A percentile compares a stretch with the other conserved stretches of the same genome.
Conservation (phyloP, 768 basidiomycete species). For the Boletales sp. region DNA sequence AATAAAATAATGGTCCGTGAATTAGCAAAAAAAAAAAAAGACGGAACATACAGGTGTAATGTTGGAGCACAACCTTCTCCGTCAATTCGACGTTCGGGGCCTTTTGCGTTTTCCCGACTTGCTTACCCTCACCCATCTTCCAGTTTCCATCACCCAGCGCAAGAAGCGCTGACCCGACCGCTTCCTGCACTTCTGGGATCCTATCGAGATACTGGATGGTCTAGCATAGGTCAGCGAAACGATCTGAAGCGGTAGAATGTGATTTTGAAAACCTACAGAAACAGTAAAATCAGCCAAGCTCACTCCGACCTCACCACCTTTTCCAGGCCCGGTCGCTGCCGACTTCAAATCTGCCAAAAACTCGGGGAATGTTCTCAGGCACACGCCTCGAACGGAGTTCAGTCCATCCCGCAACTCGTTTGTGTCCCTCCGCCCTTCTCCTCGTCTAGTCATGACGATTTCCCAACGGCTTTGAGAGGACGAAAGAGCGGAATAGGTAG, state of each 20-base stretch:
- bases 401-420: slow-evolving; percentile 76
- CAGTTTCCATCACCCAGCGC: slow-evolving; percentile 85
- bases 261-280: slow-evolving; percentile 38
- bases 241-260: not conserved
- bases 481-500: slow-evolving; percentile 59
- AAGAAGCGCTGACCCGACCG: slow-evolving; percentile 61
- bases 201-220: slow-evolving; percentile 66
- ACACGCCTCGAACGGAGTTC: slow-evolving; percentile 60
- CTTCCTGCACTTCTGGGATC: slow-evolving; percentile 65
- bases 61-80: slow-evolving; percentile 62
- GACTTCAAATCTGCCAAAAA: slow-evolving; percentile 76
- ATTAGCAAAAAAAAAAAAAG: not conserved
- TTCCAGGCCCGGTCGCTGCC: slow-evolving; percentile 45
- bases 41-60: slow-evolving; percentile 65
- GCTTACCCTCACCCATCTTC: slow-evolving; percentile 86
- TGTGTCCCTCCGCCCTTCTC: slow-evolving; percentile 40
- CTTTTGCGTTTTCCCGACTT: slow-evolving; percentile 50
- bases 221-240: slow-evolving; percentile 33
- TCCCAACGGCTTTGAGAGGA: slow-evolving; percentile 65
- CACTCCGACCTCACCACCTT: slow-evolving; percentile 58
- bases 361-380: slow-evolving; percentile 81
- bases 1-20: not conserved
- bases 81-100: slow-evolving; percentile 43
- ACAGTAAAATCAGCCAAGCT: slow-evolving; percentile 60
- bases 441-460: slow-evolving; percentile 51